Evolutionary conservation across 176 grass and related monocot species (phyloP).

Genomic region (Musa acuminata): DNA sequence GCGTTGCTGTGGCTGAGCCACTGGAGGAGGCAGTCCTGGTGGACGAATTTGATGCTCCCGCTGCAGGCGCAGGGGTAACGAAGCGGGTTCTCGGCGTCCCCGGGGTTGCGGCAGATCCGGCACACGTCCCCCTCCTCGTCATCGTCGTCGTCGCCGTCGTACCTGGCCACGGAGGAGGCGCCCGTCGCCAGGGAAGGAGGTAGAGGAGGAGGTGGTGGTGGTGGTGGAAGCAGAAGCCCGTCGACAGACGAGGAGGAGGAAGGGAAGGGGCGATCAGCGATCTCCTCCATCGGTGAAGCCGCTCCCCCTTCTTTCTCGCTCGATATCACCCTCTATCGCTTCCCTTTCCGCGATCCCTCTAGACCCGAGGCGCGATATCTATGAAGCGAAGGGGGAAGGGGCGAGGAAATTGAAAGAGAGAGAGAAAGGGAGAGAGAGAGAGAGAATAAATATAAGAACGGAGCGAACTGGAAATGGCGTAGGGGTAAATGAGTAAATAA

Average conservation of each 20-base stretch:
- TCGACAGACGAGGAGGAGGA: not conserved
- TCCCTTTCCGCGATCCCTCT: not conserved
- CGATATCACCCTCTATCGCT: not conserved
- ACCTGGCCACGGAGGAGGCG: conserved; percentile 16
- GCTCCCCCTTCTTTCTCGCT: not conserved
- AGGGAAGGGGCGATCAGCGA: not conserved
- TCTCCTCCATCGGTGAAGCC: not conserved
- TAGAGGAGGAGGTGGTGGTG: conserved; percentile 7
- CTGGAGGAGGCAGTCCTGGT: conserved; percentile 99
- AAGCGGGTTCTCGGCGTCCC: conserved; percentile 72
- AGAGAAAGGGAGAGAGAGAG: not conserved
- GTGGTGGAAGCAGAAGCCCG: conserved; percentile 16
- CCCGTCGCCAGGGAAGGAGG: conserved; percentile 11
- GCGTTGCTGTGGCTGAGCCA: conserved; percentile 99
- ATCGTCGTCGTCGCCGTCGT: conserved; percentile 36
- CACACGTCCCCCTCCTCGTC: conserved; percentile 76
- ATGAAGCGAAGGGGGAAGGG: not conserved
- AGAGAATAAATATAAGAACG: too few relatives aligned
- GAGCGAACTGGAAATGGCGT: too few relatives aligned
- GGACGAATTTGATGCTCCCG: conserved; percentile 98
- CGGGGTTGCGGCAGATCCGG: conserved; percentile 99
- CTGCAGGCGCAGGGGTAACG: conserved; percentile 97
- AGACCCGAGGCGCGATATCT: not conserved
- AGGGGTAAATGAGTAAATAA: too few relatives aligned
- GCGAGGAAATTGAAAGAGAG: not conserved